A percentile compares a stretch with the other conserved stretches of the same genome.
phyloP scores from a whole-genome alignment of 306 rosid genomes.

The Malus asiatica region DNA sequence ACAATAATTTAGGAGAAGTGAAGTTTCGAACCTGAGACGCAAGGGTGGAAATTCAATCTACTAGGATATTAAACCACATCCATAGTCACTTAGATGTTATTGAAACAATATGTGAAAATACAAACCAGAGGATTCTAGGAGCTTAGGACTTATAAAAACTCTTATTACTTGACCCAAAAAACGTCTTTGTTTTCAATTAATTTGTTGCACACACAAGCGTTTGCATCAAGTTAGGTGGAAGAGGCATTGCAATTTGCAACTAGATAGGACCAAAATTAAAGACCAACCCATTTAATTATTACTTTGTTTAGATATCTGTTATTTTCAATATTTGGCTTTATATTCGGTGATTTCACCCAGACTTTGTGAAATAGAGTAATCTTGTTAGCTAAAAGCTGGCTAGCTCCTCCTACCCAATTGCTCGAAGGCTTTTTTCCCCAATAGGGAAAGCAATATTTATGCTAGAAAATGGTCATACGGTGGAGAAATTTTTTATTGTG shows the following conservation, averaged over 20 bases:
- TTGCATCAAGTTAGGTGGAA: not conserved
- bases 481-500: not conserved
- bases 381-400: not conserved
- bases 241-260: not conserved
- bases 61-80: too few species aligned
- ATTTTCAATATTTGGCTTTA: not conserved
- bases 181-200: not conserved
- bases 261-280: not conserved
- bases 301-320: not conserved
- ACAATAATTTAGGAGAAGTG: too few species aligned
- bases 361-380: not conserved
- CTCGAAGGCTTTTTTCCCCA: not conserved
- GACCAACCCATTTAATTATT: not conserved
- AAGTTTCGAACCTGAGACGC: too few species aligned
- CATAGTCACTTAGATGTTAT: too few species aligned
- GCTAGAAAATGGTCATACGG: not conserved
- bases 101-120: too few species aligned
- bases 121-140: too few species aligned
- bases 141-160: not conserved
- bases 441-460: not conserved
- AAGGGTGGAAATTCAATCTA: too few species aligned
- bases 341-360: not conserved
- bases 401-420: not conserved
- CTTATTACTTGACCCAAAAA: not conserved
- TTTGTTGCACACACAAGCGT: too few species aligned